Evolutionary conservation across 2,329 filamentous ascomycete genomes (phyloP), one percentile per base, ranked within the genome.

Genomic region (Hymenoscyphus albidus): DNA sequence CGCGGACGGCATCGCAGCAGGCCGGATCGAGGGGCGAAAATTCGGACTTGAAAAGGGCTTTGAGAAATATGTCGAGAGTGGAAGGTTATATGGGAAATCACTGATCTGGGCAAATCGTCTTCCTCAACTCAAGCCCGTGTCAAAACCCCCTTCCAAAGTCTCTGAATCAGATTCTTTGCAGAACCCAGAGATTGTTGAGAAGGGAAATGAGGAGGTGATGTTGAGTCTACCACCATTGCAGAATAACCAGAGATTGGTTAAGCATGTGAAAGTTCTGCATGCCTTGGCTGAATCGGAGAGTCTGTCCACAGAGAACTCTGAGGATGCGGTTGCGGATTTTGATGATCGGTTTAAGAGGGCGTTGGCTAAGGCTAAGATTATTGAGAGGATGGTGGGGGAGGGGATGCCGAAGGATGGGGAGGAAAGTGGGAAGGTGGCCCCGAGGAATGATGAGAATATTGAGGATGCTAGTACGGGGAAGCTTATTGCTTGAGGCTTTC

Each of bases 11-110:
- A 81, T 86, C 51, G 83, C 84, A 65, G 89, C 91, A 39, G 95
- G 95, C 48, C 88, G 88, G 64, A 87, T 92, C 69, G 95, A 99
- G 82, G 95, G 95, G 66, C 90, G 93, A 61, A 86, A 92, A 22
- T 92, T 98, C 74, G 95, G 94, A 0, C 85, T 98, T 54, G 90
- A 96, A 75, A 95, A 93, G 69, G 94, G 93, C 0, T 98, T 95
- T 72, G 92, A 97, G 72, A 98, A 97, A 78, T 97, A 96, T 74
- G 75, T 90, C 54, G 88, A 92, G 67, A 85, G 92, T 76, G 94
- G 94, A 2, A 83, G 84, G 65, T 78, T 98, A 39, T 89, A 94
- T 71, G 91, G 92, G 56, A 88, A 87, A 72, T 87, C 92, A 14
- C 79, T 90, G 31, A 82, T 98, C n/a, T 98, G 94, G 93, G 87